These are phyloP conservation scores for Lolium perenne DNA, from an alignment of 176 grass and related monocot genomes.

Conservation along the genomic window DNA sequence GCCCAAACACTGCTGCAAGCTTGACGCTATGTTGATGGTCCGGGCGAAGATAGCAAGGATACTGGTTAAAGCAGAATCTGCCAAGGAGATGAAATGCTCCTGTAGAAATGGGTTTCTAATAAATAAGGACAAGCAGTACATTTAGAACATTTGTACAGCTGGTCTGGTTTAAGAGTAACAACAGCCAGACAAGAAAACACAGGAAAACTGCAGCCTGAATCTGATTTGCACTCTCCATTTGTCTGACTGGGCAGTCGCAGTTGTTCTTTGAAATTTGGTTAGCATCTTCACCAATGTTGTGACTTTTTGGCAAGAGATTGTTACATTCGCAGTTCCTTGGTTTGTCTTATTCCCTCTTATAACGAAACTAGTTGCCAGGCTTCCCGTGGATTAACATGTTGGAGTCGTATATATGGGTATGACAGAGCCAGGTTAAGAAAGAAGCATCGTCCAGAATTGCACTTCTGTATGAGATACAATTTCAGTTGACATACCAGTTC, in stretches of 20 bases:
- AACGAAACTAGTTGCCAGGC: not conserved
- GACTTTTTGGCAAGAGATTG: not conserved
- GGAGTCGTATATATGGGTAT: not conserved
- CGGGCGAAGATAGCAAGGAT: conserved; percentile 27
- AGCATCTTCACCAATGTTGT: not conserved
- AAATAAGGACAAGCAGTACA: not conserved
- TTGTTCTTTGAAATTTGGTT: not conserved
- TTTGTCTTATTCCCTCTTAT: not conserved
- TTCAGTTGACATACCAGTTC: not conserved
- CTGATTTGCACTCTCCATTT: not conserved
- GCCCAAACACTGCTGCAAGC: not conserved
- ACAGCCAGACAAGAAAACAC: not conserved
- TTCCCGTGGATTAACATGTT: not conserved
- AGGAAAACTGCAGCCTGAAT: not conserved
- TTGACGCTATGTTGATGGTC: not conserved
- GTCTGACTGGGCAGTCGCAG: too few relatives aligned
- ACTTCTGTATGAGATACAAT: not conserved
- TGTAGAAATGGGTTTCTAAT: not conserved
- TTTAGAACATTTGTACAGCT: too few relatives aligned
- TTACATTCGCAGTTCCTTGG: not conserved
- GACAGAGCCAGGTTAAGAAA: not conserved
- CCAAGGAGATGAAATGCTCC: conserved; percentile 11
- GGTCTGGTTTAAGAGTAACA: not conserved
- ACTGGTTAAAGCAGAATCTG: not conserved
- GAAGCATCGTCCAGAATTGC: not conserved